These are phyloP conservation scores for Fusarium neocosmosporiellum DNA, from an alignment of 2,329 filamentous ascomycete species.

Conservation along the genomic window DNA sequence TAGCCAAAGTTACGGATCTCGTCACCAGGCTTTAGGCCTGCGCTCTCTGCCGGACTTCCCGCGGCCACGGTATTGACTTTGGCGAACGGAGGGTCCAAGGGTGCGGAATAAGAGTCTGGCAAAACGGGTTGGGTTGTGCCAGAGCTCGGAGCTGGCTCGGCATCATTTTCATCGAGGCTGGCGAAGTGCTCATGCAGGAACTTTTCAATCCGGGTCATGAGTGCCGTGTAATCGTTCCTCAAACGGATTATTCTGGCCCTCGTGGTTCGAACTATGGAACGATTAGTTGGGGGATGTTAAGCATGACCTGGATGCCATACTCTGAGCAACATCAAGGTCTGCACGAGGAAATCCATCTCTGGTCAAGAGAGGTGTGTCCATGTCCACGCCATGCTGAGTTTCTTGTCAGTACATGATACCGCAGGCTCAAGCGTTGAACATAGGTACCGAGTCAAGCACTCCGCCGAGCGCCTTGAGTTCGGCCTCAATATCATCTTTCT, in stretches of 20 bases:
- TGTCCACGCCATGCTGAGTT: conserved; percentile 85
- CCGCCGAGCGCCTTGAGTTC: conserved; percentile 87
- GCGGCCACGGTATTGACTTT: conserved; percentile 86
- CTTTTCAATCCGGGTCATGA: conserved; percentile 87
- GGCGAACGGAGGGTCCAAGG: conserved; percentile 71
- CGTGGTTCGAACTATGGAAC: conserved; percentile 84
- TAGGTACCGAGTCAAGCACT: conserved; percentile 86
- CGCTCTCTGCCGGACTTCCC: conserved; percentile 82
- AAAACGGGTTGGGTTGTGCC: conserved; percentile 46
- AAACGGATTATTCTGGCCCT: conserved; percentile 88
- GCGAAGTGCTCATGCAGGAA: conserved; percentile 92
- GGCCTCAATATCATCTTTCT: conserved; percentile 86
- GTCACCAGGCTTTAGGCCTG: conserved; percentile 85
- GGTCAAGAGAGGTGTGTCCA: conserved; percentile 89
- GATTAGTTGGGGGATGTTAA: conserved; percentile 39
- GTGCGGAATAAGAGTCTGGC: conserved; percentile 44
- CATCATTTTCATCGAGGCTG: conserved; percentile 66
- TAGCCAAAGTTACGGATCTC: conserved; percentile 86
- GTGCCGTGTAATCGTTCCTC: conserved; percentile 90
- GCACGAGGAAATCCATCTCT: conserved; percentile 91
- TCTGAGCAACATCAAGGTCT: conserved; percentile 95
- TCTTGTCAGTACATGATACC: conserved; percentile 32
- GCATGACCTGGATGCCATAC: conserved; percentile 60
- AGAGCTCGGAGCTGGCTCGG: conserved; percentile 23
- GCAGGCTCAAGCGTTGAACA: neutral